Base-by-base conservation (phyloP, 179 eudicot genomes). In the Silene vulgaris region DNA sequence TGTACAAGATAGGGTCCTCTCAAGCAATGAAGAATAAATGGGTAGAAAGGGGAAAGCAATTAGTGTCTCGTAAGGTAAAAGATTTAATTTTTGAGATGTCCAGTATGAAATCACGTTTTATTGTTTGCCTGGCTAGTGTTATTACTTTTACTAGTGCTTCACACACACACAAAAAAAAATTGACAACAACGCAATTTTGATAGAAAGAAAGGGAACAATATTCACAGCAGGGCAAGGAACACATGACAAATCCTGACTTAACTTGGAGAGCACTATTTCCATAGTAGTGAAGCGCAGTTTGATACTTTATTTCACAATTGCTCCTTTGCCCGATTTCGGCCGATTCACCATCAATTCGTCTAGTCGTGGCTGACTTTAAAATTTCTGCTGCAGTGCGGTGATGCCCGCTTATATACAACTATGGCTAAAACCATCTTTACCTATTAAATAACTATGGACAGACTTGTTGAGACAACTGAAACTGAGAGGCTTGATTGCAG, bases 11-110 rank as follows among this genome's bases (percentile, higher is more conserved):
- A 69, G 97, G 97, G 17, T 73, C 78, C 37, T 71, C 86, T 19
- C 95, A 88, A 68, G 97, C 97, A n/a, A 84, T 87, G 78, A 90
- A 88, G 82, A 93, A 93, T 64, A 86, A 85, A 84, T 92, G 96
- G 97, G 84, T 95, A 21, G 90, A 89, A 76, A 85, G 88, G 78
- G 93, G 84, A 74, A 90, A 88, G 68, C 76, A 83, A 78, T 77
- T 82, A 29, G 90, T 89, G 19, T 76, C 81, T 4, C 81, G 92
- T 79, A 93, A 86, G 97, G 97, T 92, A 83, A 7, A 14, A 2
- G 32, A 4, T 70, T 65, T 16, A 7, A 19, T 11, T 77, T 8
- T 62, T 40, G 72, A 69, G 37, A 63, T 71, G 45, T 21, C n/a
- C 45, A 60, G 19, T n/a, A 32, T 37, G 6, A 61, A 16, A 26